Conservation (phyloP, 257 asterid genomes). For the Primulina huaijiensis region DNA sequence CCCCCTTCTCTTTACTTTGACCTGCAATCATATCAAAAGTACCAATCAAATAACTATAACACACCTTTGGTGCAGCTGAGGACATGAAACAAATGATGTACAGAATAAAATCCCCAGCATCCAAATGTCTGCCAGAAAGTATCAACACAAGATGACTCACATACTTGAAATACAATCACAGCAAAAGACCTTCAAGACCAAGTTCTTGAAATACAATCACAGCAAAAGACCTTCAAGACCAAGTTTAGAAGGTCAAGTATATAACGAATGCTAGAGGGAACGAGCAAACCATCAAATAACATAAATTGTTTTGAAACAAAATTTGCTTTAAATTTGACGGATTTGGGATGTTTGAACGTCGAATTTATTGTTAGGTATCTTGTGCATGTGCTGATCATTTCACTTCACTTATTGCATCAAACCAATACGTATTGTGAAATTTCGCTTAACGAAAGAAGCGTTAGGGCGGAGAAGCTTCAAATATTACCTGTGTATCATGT, state of each 20-base stretch:
- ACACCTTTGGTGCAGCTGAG: conserved; percentile 17
- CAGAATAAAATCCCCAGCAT: conserved; percentile 11
- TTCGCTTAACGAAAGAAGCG: neutral
- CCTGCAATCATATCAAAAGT: conserved; percentile 47
- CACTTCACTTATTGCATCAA: conserved; percentile 18
- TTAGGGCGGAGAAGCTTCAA: conserved; percentile 14
- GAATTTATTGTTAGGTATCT: neutral
- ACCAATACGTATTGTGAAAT: conserved; percentile 9
- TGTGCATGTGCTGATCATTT: conserved; percentile 10
- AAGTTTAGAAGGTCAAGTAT: neutral
- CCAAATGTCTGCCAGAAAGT: neutral
- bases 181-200: neutral
- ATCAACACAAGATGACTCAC: neutral
- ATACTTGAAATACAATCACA: neutral
- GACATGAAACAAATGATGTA: conserved; percentile 8
- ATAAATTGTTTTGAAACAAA: too few relatives aligned
- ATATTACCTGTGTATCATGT: conserved; percentile 74
- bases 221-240: neutral
- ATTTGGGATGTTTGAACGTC: neutral
- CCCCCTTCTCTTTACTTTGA: conserved; percentile 87
- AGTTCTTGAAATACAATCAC: neutral
- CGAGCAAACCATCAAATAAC: neutral
- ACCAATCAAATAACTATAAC: conserved; percentile 21
- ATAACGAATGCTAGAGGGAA: neutral
- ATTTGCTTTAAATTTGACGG: neutral